phyloP scores from a whole-genome alignment of 176 grass and related monocot species.

The Avena insularis region DNA sequence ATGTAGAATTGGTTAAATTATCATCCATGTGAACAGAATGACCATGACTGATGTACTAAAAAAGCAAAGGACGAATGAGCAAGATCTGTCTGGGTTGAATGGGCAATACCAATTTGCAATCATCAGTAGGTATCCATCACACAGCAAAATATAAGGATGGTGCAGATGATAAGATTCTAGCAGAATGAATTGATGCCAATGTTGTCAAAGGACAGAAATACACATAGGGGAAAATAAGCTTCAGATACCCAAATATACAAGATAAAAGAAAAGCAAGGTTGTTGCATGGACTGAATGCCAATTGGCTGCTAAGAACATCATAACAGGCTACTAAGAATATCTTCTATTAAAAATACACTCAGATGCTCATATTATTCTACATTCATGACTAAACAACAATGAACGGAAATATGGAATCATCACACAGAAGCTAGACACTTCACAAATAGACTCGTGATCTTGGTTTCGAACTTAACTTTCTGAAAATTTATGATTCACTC shows the following conservation, averaged over 20 bases:
- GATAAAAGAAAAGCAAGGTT: constrained; percentile 29
- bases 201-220: constrained; percentile 3
- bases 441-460: not conserved
- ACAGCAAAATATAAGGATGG: constrained; percentile 40
- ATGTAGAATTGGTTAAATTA: constrained; percentile 34
- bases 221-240: not conserved
- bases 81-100: not conserved
- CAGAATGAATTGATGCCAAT: not conserved
- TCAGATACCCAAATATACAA: constrained; percentile 24
- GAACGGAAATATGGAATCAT: constrained; percentile 2
- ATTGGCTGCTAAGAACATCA: constrained; percentile 19
- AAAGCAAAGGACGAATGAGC: constrained; percentile 25
- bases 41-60: constrained; percentile 30
- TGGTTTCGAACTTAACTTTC: constrained; percentile 12
- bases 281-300: not conserved
- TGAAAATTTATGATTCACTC: constrained; percentile 6
- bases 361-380: constrained; percentile 10
- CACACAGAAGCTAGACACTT: constrained; percentile 14
- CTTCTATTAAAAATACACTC: constrained; percentile 14
- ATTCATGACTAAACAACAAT: constrained; percentile 14
- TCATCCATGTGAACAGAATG: constrained; percentile 40
- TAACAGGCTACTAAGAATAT: constrained; percentile 9
- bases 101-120: constrained; percentile 9
- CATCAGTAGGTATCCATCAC: constrained; percentile 17
- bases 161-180: constrained; percentile 23